A percentile compares a stretch with the other conserved stretches of the same genome.
Evolutionary conservation across 306 rosid species (phyloP).

Genomic region (Acmispon strigosus): DNA sequence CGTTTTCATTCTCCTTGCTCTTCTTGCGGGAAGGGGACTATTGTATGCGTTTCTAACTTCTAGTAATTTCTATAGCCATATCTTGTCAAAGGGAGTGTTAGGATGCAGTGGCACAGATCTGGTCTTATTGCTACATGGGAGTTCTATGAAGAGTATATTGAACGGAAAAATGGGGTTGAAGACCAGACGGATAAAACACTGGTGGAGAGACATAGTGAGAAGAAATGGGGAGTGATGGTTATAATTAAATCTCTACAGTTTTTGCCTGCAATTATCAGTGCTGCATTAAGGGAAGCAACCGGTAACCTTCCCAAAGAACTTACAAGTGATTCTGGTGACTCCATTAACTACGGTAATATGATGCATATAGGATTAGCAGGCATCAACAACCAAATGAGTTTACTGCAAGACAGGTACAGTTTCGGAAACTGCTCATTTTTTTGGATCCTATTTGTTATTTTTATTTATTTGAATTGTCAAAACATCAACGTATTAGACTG

Average conservation of each 20-base stretch:
- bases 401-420: constrained; percentile 86
- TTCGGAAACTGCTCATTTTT: neutral
- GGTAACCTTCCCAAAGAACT: constrained; percentile 42
- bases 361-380: constrained; percentile 94
- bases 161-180: constrained; percentile 51
- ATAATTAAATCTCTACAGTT: constrained; percentile 83
- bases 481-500: neutral
- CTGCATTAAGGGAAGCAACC: constrained; percentile 75
- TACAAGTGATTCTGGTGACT: constrained; percentile 40
- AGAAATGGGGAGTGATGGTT: constrained; percentile 97
- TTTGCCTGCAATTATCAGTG: constrained; percentile 65
- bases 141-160: constrained; percentile 67
- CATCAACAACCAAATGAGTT: constrained; percentile 94
- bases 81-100: constrained; percentile 91
- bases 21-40: neutral
- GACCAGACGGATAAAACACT: constrained; percentile 33
- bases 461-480: neutral
- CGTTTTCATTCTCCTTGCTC: neutral
- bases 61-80: constrained; percentile 57
- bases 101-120: constrained; percentile 99
- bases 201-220: constrained; percentile 58
- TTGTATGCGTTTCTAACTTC: constrained; percentile 30
- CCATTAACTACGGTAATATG: constrained; percentile 68
- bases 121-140: constrained; percentile 97
- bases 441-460: constrained; percentile 1